phyloP scores from a whole-genome alignment of 331 rosid genomes.

The Spiraea crenata region DNA sequence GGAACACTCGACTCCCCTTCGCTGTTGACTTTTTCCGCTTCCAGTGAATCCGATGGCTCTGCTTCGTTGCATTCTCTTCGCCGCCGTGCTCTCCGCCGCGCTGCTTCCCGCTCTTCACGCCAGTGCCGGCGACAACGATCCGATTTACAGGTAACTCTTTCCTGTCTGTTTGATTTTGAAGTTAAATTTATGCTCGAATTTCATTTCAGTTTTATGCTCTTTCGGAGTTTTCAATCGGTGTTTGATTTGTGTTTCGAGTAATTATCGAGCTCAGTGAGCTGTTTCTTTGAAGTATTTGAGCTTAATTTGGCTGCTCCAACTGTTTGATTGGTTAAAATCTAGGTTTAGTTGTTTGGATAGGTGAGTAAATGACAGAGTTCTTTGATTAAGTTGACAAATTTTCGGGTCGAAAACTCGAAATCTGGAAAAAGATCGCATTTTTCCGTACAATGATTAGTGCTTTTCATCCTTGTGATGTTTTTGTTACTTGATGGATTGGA shows the following conservation, averaged over 20 bases:
- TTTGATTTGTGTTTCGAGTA: not conserved
- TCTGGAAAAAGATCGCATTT: constrained; percentile 6
- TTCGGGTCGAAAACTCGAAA: not conserved
- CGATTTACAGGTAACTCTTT: constrained; percentile 57
- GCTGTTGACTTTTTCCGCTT: constrained; percentile 44
- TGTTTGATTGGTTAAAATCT: constrained; percentile 12
- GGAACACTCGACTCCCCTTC: not conserved
- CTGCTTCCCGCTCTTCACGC: constrained; percentile 43
- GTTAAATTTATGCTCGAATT: not conserved
- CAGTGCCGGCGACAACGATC: constrained; percentile 75
- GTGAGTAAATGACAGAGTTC: not conserved
- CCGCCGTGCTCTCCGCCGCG: constrained; percentile 27
- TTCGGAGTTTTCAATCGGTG: not conserved
- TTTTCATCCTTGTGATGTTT: not conserved
- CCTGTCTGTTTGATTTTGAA: not conserved
- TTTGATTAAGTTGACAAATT: not conserved
- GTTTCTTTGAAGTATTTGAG: not conserved
- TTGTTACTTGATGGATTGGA: not conserved
- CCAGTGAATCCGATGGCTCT: constrained; percentile 50
- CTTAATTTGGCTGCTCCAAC: not conserved
- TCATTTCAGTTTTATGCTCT: not conserved
- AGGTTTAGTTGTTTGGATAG: not conserved
- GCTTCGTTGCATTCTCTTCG: constrained; percentile 39
- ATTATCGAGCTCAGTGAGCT: not conserved
- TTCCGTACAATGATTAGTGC: not conserved